phyloP scores from a whole-genome alignment of 345 rosid genomes.

The Citrus hindsii region DNA sequence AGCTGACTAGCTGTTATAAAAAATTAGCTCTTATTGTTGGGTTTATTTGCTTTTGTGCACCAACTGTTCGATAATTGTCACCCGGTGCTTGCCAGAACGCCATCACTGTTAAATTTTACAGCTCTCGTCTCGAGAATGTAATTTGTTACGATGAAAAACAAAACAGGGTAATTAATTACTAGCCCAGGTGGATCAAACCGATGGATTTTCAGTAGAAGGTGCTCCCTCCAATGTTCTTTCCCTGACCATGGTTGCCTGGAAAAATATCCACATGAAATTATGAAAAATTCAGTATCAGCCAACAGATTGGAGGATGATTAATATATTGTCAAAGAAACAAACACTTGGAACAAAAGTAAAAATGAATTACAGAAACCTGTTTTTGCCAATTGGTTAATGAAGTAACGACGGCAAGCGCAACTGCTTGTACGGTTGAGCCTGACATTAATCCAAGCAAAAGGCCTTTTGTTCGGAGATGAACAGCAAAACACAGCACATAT shows the following conservation, averaged over 20 bases:
- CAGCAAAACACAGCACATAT: constrained; percentile 35
- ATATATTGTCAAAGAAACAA: neutral
- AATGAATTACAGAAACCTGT: constrained; percentile 31
- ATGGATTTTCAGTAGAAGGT: neutral
- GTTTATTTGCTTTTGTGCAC: no score
- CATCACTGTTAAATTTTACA: no score
- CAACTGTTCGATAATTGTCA: no score
- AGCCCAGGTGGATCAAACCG: neutral
- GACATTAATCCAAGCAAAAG: constrained; percentile 51
- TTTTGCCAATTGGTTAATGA: constrained; percentile 48
- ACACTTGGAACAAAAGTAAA: neutral
- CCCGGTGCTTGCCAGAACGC: no score
- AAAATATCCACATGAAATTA: neutral
- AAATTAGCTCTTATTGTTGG: no score
- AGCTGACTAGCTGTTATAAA: no score
- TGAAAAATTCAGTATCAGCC: neutral
- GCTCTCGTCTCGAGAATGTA: no score
- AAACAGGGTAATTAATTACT: no score
- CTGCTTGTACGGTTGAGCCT: constrained; percentile 38
- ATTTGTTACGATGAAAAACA: no score
- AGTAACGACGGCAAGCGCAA: constrained; percentile 40
- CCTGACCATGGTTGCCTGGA: constrained; percentile 31
- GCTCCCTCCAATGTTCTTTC: constrained; percentile 29
- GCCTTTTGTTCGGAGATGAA: constrained; percentile 44
- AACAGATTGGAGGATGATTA: neutral